Base-by-base conservation (phyloP, 2,329 filamentous ascomycete genomes). In the Ceratocystis harringtonii region DNA sequence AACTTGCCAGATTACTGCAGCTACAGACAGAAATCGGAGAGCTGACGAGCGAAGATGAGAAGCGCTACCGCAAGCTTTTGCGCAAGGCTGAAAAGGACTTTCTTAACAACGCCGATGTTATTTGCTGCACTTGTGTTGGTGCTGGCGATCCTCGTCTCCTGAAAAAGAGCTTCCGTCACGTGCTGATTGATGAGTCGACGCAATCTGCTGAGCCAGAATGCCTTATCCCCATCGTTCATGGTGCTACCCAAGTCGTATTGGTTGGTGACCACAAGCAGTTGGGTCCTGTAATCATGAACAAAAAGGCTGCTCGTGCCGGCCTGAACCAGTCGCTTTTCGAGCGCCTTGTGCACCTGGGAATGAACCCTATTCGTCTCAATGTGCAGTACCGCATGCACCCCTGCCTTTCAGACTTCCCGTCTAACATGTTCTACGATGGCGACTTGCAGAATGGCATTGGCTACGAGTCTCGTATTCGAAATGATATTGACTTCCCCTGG, bases 351-450 rank as follows among this genome's bases (percentile, higher is more conserved):
- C 90, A 92, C 71, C 82, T 97, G n/a, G 88, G 88, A 57, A 88
- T 91, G 71, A 86, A 88, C 48, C 94, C 94, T 6, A 96, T 96
- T 70, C 89, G 92, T 64, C 82, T 99, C 65, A 95, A 96, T 71
- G 92, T 96, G 45, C 94, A 99, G 74, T 99, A 99, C 74, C 92
- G 94, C 73, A 99, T 99, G 94, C 94, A 99, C 73, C 94, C 94
- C 30, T 96, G 92, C 73, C 81, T 99, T 52, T 97, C 94, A 0
- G 89, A 95, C 72, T 99, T 99, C 72, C 94, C 94, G 0, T 97
- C 92, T 67, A 97, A 97, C 78, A 97, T 99, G 94, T 99, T 99
- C 75, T 99, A 99, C 76, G 94, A 97, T 71, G 94, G 94, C 22
- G 94, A 90, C 65, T 81, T 99, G 65, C 94, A 99, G 75, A 99